Percentiles rank a stretch among this genome's conserved stretches.
Evolutionary conservation across 2,329 filamentous ascomycete species (phyloP).

Genomic region (Fusarium citri): DNA sequence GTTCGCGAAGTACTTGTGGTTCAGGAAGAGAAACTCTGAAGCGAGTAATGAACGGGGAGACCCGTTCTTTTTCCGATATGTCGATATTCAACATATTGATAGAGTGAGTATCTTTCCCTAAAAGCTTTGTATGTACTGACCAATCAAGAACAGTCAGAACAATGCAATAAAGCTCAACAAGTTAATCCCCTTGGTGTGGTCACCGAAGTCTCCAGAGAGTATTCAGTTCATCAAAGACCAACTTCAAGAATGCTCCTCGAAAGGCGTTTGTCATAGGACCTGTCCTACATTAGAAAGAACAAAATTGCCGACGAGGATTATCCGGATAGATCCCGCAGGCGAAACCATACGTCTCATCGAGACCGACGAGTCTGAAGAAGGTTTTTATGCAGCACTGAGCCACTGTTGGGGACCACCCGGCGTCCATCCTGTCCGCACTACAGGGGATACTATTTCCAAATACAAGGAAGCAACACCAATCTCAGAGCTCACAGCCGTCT

Average conservation of each 20-base stretch:
- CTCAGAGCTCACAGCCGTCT: neutral
- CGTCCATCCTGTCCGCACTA: neutral
- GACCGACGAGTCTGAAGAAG: neutral
- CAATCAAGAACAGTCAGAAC: neutral
- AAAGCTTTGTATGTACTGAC: neutral
- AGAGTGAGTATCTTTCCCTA: neutral
- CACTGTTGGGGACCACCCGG: neutral
- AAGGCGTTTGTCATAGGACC: rapidly evolving
- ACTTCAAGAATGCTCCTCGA: rapidly evolving
- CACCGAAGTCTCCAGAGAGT: neutral
- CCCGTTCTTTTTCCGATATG: neutral
- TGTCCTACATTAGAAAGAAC: neutral
- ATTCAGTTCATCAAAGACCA: neutral
- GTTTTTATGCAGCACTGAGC: neutral
- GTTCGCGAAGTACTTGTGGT: neutral
- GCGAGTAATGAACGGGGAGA: neutral
- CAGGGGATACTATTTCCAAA: neutral
- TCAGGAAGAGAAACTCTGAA: neutral
- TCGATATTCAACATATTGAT: neutral
- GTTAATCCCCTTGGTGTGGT: neutral
- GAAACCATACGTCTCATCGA: neutral
- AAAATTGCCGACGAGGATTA: neutral
- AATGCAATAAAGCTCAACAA: neutral
- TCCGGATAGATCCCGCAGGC: neutral
- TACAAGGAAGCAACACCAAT: neutral